phyloP scores from a whole-genome alignment of 1,284 basidiomycete species.

The Grifola frondosa region DNA sequence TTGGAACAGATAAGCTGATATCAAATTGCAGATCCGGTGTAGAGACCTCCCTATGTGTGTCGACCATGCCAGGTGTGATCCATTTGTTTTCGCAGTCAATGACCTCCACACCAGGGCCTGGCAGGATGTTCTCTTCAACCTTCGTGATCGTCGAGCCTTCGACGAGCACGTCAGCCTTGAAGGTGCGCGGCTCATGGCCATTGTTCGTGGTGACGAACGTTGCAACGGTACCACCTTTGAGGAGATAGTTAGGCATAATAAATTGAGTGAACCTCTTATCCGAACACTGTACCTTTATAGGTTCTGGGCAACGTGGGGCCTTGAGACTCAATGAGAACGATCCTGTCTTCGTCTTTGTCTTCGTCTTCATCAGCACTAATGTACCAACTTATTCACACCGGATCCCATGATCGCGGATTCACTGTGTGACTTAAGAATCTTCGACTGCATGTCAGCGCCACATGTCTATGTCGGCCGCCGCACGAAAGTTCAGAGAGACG shows the following conservation, averaged over 20 bases:
- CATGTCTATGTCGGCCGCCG: no score
- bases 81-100: conserved; percentile 33
- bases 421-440: no score
- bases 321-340: conserved; percentile 2
- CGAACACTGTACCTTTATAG: not conserved
- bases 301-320: not conserved
- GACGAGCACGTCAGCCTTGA: conserved; percentile 31
- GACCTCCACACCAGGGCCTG: conserved; percentile 22
- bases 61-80: conserved; percentile 33
- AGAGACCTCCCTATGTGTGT: conserved; percentile 30
- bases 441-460: no score
- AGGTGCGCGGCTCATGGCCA: conserved; percentile 19
- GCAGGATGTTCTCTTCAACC: conserved; percentile 24
- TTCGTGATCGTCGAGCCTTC: conserved; percentile 25
- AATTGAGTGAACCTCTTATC: conserved; percentile 1
- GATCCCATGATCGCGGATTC: no score
- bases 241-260: conserved; percentile 19
- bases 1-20: not conserved
- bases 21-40: not conserved
- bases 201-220: conserved; percentile 26
- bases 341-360: no score
- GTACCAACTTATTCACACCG: not conserved
- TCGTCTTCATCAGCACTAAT: not conserved
- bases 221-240: conserved; percentile 29
- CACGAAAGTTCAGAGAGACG: no score